Percentiles rank a stretch among this genome's conserved stretches.
Evolutionary conservation across 2,329 filamentous ascomycete species (phyloP).

Genomic region (Aspergillus hortae): DNA sequence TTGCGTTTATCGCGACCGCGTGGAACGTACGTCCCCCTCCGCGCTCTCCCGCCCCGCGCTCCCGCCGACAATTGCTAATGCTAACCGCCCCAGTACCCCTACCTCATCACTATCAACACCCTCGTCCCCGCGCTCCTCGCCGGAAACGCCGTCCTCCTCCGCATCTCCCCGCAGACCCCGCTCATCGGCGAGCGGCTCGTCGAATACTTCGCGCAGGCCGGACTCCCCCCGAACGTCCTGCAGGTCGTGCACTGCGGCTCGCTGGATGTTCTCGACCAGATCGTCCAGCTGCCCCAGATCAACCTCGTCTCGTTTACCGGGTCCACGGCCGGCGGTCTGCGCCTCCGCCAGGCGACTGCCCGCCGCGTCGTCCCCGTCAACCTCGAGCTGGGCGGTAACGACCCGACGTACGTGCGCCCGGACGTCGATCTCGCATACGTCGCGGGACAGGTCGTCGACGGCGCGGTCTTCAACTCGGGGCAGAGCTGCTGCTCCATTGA

Average conservation of each 20-base stretch:
- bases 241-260: constrained; percentile 87
- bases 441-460: constrained; percentile 87
- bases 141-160: constrained; percentile 84
- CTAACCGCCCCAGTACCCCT: constrained; percentile 66
- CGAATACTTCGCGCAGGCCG: constrained; percentile 71
- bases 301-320: constrained; percentile 85
- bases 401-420: constrained; percentile 77
- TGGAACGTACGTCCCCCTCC: constrained; percentile 71
- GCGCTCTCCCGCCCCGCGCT: constrained; percentile 5
- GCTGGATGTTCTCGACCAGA: constrained; percentile 67
- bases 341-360: constrained; percentile 75
- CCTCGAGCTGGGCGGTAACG: constrained; percentile 87
- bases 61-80: too few species aligned
- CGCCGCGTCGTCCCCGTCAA: constrained; percentile 79
- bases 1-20: constrained; percentile 80
- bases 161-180: constrained; percentile 88
- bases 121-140: constrained; percentile 82
- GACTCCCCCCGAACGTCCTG: constrained; percentile 73
- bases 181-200: constrained; percentile 78
- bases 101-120: constrained; percentile 84
- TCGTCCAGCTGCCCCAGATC: constrained; percentile 71
- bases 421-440: constrained; percentile 86
- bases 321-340: constrained; percentile 77
- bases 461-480: constrained; percentile 87
- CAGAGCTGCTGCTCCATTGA: constrained; percentile 93